phyloP scores from a whole-genome alignment of 164 flowering plant genomes.

The Chimonanthus salicifolius region DNA sequence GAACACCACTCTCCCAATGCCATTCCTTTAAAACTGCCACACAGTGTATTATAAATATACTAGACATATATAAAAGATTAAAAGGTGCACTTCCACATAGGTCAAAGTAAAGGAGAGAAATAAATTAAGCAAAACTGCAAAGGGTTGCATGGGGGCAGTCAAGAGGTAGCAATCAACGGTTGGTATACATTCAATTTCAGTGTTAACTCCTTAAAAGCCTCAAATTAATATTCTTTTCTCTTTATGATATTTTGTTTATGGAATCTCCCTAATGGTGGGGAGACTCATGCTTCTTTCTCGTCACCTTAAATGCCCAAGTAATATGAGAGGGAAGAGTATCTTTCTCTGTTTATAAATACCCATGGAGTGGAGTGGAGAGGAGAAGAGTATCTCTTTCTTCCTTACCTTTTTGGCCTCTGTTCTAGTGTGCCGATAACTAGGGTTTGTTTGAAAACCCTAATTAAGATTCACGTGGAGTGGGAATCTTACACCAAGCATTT shows the following conservation, averaged over 20 bases:
- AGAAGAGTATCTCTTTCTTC: background rate
- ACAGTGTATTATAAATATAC: background rate
- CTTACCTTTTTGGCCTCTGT: background rate
- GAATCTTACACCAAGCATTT: background rate
- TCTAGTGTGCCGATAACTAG: background rate
- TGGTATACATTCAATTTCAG: too few species aligned
- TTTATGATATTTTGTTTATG: background rate
- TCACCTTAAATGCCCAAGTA: background rate
- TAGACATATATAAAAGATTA: too few species aligned
- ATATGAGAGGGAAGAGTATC: background rate
- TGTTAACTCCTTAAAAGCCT: too few species aligned
- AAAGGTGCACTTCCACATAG: too few species aligned
- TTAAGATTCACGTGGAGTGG: too few species aligned
- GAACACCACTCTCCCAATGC: background rate
- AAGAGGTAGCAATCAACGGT: too few species aligned
- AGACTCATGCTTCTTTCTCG: background rate
- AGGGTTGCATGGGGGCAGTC: background rate
- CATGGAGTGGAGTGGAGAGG: background rate
- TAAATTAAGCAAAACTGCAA: background rate
- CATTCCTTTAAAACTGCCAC: background rate
- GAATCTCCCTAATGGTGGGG: slow-evolving; percentile 2
- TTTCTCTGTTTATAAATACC: background rate
- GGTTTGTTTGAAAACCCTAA: background rate
- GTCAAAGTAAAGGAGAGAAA: too few species aligned
- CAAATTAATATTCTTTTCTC: background rate